Evolutionary conservation across 305 asterid species (phyloP).

Genomic region (Fraxinus albicans): DNA sequence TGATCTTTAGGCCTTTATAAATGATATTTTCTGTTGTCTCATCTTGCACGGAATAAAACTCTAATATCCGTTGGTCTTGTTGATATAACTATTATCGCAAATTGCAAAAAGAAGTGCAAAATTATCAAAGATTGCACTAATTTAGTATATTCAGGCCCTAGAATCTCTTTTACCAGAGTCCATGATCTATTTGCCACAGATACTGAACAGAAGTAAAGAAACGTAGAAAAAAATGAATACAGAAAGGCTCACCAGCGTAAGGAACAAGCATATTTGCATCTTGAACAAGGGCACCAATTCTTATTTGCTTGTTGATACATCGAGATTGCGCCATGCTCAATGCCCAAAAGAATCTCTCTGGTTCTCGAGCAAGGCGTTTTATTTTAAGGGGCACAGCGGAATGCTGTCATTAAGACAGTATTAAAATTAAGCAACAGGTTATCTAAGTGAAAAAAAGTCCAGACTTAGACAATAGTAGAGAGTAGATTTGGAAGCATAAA

Average conservation of each 20-base stretch:
- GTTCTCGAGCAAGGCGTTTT: constrained; percentile 87
- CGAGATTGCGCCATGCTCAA: constrained; percentile 89
- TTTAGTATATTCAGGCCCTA: constrained; percentile 9
- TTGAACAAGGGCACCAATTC: constrained; percentile 91
- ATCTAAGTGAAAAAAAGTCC: not conserved
- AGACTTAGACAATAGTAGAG: constrained; percentile 6
- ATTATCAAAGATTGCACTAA: constrained; percentile 1
- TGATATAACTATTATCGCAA: not conserved
- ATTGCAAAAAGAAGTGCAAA: not conserved
- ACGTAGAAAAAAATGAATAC: not conserved
- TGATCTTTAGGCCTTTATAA: constrained; percentile 4
- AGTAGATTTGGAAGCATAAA: constrained; percentile 15
- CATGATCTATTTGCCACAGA: not conserved
- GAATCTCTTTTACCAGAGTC: constrained; percentile 2
- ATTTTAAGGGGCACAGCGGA: constrained; percentile 88
- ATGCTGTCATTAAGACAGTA: constrained; percentile 50
- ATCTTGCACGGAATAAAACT: not conserved
- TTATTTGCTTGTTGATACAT: constrained; percentile 63
- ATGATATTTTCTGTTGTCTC: constrained; percentile 12
- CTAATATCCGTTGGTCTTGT: not conserved
- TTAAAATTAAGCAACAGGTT: constrained; percentile 20
- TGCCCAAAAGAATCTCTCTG: constrained; percentile 97
- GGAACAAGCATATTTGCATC: constrained; percentile 88
- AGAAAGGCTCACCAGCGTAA: constrained; percentile 83
- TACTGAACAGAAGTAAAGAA: constrained; percentile 10